Base-by-base conservation (phyloP, 169 alveolate genomes). In the Plasmodium gallinaceum region DNA sequence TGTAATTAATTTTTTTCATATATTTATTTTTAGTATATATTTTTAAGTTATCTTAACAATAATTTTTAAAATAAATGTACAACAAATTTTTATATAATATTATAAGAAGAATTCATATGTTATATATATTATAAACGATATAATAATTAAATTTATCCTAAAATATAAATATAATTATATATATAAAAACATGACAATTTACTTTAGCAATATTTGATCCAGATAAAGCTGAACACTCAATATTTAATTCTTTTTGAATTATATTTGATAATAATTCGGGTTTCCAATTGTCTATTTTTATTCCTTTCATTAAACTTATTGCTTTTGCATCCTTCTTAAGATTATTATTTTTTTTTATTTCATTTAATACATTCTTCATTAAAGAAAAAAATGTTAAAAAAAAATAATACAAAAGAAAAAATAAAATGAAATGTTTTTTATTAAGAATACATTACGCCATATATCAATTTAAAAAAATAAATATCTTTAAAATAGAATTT, bases 141-240 rank as follows among this genome's bases (percentile, higher is more conserved):
- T 32, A 32, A n/a, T n/a, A n/a, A n/a, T n/a, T 32, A 32, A 32
- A 32, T 32, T 2, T 32, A 32, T 2, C 4, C 1, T 2, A 32
- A 4, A 32, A 32, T 32, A 32, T 32, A 32, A 32, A 32, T 32
- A 32, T 32, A 32, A 32, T 2, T 32, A 32, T 32, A 4, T 32
- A 4, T 32, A 32, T 32, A 32, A 32, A 48, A 48, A 48, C 58
- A 48, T 10, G 71, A 37, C 5, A 9, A 61, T n/a, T 8, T 42
- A 91, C 94, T 66, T 91, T 92, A 16, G 99, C 99, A 24, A 97
- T 97, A 91, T 97, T 95, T 7, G 98, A 97, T 14, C 98, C 98
- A 54, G 96, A 91, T 22, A 93, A 91, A 18, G 94, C 97, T 16
- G 95, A 88, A 66, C 97, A 95, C 9, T 94, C 96, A 39, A 95